Evolutionary conservation across 2,329 filamentous ascomycete genomes (phyloP), one percentile per base, ranked within the genome.

Genomic region (Grosmannia huntii): DNA sequence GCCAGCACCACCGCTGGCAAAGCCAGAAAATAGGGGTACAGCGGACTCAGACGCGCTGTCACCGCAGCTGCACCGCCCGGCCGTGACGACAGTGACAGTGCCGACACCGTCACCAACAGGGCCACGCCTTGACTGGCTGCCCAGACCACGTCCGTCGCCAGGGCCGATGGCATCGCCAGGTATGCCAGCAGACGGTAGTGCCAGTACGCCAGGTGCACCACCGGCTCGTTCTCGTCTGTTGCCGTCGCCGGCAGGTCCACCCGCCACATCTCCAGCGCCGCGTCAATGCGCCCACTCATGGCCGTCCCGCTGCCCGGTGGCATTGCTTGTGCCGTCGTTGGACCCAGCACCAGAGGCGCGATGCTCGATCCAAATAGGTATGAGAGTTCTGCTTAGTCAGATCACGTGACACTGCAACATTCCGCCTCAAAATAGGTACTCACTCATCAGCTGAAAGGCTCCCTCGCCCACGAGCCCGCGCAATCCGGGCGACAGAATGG

Each of bases 191-290:
- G 75, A 61, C 83, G 81, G 63, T 81, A 77, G 67, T 89, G 84
- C 80, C 86, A 87, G 69, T 87, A 89, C 21, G 80, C 80, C 27
- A 89, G 74, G 63, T 86, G 81, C 2, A 89, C 74, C 36, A 85
- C 67, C 4, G 81, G 80, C 54, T 78, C 74, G 3, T 73, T 71
- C 0, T 70, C 66, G 4, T 77, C 76, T 25, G 81, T 80, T 28
- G 84, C 72, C 50, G 76, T 75, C 14, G 74, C 71, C 4, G 85
- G 83, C 2, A 89, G 74, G 57, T 81, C 76, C 67, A 86, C 82
- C 9, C 83, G 78, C 68, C 85, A 86, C 59, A 84, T 76, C 65
- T 89, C 85, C 50, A 85, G 73, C 61, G 81, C 76, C n/a, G 78
- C 73, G 60, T 78, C 75, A 53, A 84, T 72, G 36, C 81, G 73